Percentiles rank a stretch among this genome's conserved stretches.
Evolutionary conservation across 306 rosid genomes (phyloP).

Genomic region (Fagus crenata): DNA sequence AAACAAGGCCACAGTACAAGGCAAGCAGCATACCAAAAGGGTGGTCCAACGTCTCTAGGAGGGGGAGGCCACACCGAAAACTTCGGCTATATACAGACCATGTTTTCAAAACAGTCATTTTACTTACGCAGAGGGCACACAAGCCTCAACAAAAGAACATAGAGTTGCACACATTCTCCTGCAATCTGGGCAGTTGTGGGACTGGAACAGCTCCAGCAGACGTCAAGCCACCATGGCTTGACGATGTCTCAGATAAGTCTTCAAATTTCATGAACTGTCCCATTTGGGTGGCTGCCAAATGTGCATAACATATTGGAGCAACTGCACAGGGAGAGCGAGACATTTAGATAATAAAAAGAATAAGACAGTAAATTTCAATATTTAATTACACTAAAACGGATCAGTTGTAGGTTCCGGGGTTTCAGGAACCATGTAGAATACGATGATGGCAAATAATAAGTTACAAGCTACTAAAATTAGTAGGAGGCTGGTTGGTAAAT

Average conservation of each 20-base stretch:
- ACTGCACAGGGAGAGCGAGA: conserved; percentile 43
- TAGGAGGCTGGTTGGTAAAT: background rate
- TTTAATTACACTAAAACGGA: background rate
- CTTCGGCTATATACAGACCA: conserved; percentile 26
- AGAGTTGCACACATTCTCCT: conserved; percentile 53
- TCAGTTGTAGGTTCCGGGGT: background rate
- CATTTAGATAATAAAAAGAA: background rate
- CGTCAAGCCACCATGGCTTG: conserved; percentile 67
- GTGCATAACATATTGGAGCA: conserved; percentile 94
- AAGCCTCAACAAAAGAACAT: conserved; percentile 80
- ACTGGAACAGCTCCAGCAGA: conserved; percentile 62
- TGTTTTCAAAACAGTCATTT: background rate
- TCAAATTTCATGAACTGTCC: conserved; percentile 80
- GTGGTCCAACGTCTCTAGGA: conserved; percentile 1
- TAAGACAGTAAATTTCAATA: background rate
- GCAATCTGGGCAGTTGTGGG: conserved; percentile 71
- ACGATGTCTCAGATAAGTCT: conserved; percentile 74
- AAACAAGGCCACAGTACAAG: background rate
- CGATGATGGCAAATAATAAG: background rate
- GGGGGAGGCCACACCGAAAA: conserved; percentile 17
- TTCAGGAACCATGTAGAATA: background rate
- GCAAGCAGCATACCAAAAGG: background rate
- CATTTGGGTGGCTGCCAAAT: conserved; percentile 80
- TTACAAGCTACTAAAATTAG: background rate
- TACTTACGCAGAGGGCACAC: background rate